Evolutionary conservation across 306 rosid species (phyloP).

Genomic region (Cajanus cajan): DNA sequence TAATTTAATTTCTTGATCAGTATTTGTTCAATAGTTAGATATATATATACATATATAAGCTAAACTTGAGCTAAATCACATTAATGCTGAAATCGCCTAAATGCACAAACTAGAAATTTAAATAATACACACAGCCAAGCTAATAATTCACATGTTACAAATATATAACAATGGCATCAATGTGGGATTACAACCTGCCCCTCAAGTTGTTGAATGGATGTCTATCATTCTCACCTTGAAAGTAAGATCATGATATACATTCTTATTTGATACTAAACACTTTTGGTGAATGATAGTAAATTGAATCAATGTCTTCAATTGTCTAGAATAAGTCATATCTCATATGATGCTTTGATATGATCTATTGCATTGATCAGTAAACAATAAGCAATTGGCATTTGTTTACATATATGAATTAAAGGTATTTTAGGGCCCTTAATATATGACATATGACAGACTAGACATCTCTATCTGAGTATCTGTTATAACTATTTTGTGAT

Average conservation of each 20-base stretch:
- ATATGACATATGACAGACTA: neutral
- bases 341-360: slow-evolving; percentile 21
- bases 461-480: neutral
- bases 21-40: neutral
- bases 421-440: neutral
- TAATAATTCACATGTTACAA: neutral
- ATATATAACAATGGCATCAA: neutral
- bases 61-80: neutral
- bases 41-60: neutral
- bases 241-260: neutral
- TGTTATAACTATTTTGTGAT: slow-evolving; percentile 12
- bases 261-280: neutral
- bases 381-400: neutral
- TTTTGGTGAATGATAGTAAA: slow-evolving; percentile 1
- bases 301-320: neutral
- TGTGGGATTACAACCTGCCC: neutral
- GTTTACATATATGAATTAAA: neutral
- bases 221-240: neutral
- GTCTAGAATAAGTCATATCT: neutral
- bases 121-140: neutral
- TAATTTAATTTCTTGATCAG: neutral
- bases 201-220: neutral
- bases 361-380: slow-evolving; percentile 9
- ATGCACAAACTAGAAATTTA: neutral
- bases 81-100: neutral